Evolutionary conservation across 176 grass and related monocot species (phyloP).

Genomic region (Oryza australiensis): DNA sequence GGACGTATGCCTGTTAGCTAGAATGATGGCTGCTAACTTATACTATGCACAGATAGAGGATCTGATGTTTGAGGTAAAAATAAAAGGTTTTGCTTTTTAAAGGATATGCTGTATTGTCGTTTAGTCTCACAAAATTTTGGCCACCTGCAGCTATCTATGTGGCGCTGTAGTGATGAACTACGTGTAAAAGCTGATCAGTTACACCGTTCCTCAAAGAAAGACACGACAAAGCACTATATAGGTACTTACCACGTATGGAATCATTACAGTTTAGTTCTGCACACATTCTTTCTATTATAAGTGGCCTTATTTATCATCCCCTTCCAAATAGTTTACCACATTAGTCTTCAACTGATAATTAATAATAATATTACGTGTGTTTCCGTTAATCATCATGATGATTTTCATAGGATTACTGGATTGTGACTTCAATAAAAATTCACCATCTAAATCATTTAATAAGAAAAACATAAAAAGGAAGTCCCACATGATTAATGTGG

Average conservation of each 20-base stretch:
- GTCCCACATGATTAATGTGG: not conserved
- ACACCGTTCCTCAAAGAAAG: slow-evolving; percentile 69
- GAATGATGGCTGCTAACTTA: slow-evolving; percentile 96
- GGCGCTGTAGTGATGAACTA: slow-evolving; percentile 92
- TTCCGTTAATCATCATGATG: slow-evolving; percentile 13
- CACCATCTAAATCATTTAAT: not conserved
- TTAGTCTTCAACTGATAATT: not conserved
- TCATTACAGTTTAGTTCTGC: not conserved
- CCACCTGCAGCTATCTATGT: slow-evolving; percentile 83
- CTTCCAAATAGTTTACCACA: slow-evolving; percentile 22
- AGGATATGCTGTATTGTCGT: not conserved
- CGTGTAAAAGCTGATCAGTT: slow-evolving; percentile 60
- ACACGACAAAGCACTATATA: slow-evolving; percentile 90
- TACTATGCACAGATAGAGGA: slow-evolving; percentile 98
- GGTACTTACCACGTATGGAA: slow-evolving; percentile 56
- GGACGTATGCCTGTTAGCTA: slow-evolving; percentile 94
- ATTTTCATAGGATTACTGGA: slow-evolving; percentile 14
- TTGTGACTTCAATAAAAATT: not conserved
- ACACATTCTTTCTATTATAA: not conserved
- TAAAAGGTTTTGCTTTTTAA: not conserved
- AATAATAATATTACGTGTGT: not conserved
- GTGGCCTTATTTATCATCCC: not conserved
- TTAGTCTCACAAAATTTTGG: slow-evolving; percentile 26
- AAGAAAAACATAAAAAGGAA: not conserved
- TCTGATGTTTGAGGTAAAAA: slow-evolving; percentile 93